Percentiles rank a stretch among this genome's conserved stretches.
Evolutionary conservation across 225 moss, liverwort and hornwort genomes (phyloP).

Genomic region (Bryum argenteum): DNA sequence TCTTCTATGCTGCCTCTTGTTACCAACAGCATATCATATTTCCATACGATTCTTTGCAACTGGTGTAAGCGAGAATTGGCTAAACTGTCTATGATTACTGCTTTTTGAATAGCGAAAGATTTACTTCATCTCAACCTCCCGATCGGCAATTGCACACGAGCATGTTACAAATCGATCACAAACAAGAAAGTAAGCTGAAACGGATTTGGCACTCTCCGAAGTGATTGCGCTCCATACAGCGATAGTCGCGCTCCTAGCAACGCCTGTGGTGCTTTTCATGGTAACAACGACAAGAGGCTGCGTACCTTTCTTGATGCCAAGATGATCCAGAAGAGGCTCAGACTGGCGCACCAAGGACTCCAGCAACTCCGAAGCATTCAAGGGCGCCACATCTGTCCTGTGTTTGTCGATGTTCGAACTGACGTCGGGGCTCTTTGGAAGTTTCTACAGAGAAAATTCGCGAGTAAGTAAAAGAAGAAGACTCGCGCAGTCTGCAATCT

Average conservation of each 20-base stretch:
- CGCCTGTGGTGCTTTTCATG: neutral
- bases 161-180: neutral
- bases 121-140: neutral
- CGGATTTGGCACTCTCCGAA: neutral
- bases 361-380: slow-evolving; percentile 76
- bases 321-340: slow-evolving; percentile 78
- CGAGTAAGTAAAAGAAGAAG: slow-evolving; percentile 16
- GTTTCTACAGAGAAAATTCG: slow-evolving; percentile 40
- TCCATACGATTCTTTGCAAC: neutral
- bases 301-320: slow-evolving; percentile 81
- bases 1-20: neutral
- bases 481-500: slow-evolving; percentile 13
- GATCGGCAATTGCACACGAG: neutral
- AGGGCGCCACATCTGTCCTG: slow-evolving; percentile 64
- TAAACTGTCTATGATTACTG: neutral
- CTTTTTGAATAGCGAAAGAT: neutral
- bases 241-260: neutral
- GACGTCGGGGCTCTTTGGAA: slow-evolving; percentile 36
- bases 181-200: neutral
- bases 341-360: slow-evolving; percentile 80
- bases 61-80: neutral
- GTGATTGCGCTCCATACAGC: neutral
- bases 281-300: slow-evolving; percentile 11
- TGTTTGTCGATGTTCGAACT: slow-evolving; percentile 30
- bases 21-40: neutral